Evolutionary conservation across 2,329 filamentous ascomycete species (phyloP).

Genomic region (Teratosphaeria pseudoeucalypti): DNA sequence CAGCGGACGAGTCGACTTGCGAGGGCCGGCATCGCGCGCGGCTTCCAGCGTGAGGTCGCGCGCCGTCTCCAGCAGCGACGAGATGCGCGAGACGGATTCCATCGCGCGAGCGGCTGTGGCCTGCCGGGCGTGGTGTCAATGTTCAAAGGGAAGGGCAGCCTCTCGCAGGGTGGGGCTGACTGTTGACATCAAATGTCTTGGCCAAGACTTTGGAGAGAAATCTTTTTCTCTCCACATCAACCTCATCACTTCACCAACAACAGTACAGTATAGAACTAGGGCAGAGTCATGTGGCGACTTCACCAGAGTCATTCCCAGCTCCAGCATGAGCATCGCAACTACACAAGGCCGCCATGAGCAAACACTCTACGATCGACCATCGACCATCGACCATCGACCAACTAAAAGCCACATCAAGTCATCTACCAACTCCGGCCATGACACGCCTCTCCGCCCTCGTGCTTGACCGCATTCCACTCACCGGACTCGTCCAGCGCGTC

Average conservation of each 20-base stretch:
- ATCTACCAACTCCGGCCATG: neutral
- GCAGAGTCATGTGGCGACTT: neutral
- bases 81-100: constrained; percentile 95
- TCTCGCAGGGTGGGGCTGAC: too few relatives aligned
- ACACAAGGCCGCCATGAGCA: neutral
- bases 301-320: neutral
- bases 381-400: neutral
- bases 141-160: too few relatives aligned
- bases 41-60: constrained; percentile 96
- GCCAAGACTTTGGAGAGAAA: neutral
- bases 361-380: neutral
- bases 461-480: constrained; percentile 29
- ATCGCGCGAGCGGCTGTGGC: constrained; percentile 38
- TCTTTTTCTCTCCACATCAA: neutral
- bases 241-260: constrained; percentile 1
- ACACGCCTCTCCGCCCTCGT: constrained; percentile 22
- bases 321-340: neutral
- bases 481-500: constrained; percentile 52
- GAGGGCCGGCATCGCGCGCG: constrained; percentile 68
- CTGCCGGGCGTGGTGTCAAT: neutral
- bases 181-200: neutral
- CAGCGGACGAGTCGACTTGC: constrained; percentile 52
- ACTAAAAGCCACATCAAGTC: neutral
- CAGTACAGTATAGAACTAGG: neutral
- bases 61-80: constrained; percentile 86